These are phyloP conservation scores for Epichloe hybrida DNA, from an alignment of 2,329 filamentous ascomycete genomes.

Conservation along the genomic window DNA sequence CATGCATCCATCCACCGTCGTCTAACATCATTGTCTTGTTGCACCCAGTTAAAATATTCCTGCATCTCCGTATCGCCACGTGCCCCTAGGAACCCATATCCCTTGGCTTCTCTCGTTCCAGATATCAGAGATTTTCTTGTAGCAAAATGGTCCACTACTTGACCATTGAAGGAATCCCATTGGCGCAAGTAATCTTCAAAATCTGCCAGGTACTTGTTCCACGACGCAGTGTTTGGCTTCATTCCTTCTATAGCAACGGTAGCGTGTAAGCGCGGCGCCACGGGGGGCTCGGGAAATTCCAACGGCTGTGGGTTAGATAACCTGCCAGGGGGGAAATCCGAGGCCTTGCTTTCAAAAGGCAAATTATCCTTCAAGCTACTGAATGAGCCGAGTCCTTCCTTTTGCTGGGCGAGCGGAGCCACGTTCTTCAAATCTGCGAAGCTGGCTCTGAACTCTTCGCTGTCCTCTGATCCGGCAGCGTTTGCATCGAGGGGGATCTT, in stretches of 20 bases:
- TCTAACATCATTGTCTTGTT: slow-evolving; percentile 51
- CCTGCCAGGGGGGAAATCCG: slow-evolving; percentile 25
- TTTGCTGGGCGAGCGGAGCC: slow-evolving; percentile 36
- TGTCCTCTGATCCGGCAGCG: slow-evolving; percentile 39
- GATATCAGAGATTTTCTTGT: slow-evolving; percentile 33
- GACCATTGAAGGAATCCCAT: slow-evolving; percentile 35
- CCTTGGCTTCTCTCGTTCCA: slow-evolving; percentile 26
- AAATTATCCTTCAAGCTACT: slow-evolving; percentile 41
- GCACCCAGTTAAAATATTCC: slow-evolving; percentile 46
- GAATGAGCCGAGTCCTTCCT: slow-evolving; percentile 38
- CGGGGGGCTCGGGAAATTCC: slow-evolving; percentile 33
- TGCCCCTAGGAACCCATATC: slow-evolving; percentile 30
- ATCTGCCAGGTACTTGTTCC: slow-evolving; percentile 37
- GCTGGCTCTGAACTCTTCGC: slow-evolving; percentile 39
- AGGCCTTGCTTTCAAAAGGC: slow-evolving; percentile 41
- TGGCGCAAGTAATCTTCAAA: slow-evolving; percentile 40
- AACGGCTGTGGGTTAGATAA: slow-evolving; percentile 22
- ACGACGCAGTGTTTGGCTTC: slow-evolving; percentile 29
- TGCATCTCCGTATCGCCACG: slow-evolving; percentile 32
- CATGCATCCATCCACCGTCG: slow-evolving; percentile 46
- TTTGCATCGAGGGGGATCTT: slow-evolving; percentile 19
- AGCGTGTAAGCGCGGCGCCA: slow-evolving; percentile 33
- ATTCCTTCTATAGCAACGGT: slow-evolving; percentile 28
- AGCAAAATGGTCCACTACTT: slow-evolving; percentile 42
- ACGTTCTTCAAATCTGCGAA: slow-evolving; percentile 43